Conservation (phyloP, 176 grass and related monocot species). For the Avena eriantha region DNA sequence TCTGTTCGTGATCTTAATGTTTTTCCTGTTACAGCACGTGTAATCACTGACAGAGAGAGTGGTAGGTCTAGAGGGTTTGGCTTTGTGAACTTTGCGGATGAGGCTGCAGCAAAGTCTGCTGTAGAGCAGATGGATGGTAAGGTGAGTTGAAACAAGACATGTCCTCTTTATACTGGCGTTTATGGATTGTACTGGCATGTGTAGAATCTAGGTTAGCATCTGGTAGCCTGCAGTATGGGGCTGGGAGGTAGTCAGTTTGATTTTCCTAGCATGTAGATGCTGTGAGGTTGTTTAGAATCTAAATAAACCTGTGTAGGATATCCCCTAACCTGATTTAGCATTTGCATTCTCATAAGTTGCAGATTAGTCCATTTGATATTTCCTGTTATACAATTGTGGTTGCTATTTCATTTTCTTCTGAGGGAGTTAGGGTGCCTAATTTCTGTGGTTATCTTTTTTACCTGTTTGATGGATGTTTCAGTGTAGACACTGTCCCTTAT, state of each 20-base stretch:
- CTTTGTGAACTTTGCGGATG: constrained; percentile 57
- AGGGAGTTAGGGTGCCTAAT: too few species aligned
- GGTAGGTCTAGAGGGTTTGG: constrained; percentile 96
- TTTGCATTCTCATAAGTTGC: neutral
- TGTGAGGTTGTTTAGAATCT: too few species aligned
- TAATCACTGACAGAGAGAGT: constrained; percentile 65
- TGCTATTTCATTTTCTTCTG: too few species aligned
- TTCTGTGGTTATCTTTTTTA: too few species aligned
- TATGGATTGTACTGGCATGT: neutral
- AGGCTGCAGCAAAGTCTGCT: constrained; percentile 50
- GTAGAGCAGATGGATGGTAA: constrained; percentile 66
- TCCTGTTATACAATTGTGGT: too few species aligned
- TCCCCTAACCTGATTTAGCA: neutral
- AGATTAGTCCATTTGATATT: too few species aligned
- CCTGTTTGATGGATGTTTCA: neutral
- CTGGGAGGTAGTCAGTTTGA: neutral
- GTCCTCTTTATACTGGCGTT: neutral
- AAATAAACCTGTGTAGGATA: too few species aligned
- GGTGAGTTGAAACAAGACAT: constrained; percentile 44
- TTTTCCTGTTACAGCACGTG: constrained; percentile 55
- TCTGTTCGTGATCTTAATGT: too few species aligned
- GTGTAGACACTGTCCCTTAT: neutral
- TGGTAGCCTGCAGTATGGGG: neutral
- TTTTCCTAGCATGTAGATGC: too few species aligned
- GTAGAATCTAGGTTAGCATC: neutral